These are phyloP conservation scores for Leccinum subgranulosum DNA, from an alignment of 768 basidiomycete species.

Conservation along the genomic window DNA sequence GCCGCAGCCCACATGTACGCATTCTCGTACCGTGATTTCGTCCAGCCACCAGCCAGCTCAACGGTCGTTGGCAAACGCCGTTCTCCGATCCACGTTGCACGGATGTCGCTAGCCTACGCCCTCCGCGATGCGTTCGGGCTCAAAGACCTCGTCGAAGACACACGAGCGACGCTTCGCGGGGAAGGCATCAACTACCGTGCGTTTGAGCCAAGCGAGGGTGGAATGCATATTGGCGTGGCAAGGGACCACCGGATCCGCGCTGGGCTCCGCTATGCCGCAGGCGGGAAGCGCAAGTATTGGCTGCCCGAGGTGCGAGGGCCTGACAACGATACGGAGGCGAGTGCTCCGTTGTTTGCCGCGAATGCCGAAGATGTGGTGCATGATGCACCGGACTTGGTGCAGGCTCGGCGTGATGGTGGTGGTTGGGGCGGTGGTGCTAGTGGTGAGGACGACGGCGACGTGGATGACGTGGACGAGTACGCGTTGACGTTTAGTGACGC, in stretches of 20 bases:
- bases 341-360: constrained; percentile 68
- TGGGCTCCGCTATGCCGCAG: constrained; percentile 85
- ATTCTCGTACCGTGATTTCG: constrained; percentile 85
- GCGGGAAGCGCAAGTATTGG: constrained; percentile 95
- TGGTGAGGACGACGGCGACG: constrained; percentile 30
- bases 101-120: constrained; percentile 87
- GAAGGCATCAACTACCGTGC: constrained; percentile 94
- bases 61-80: constrained; percentile 11
- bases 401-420: constrained; percentile 19
- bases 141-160: constrained; percentile 85
- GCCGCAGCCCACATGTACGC: constrained; percentile 95
- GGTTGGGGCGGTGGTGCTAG: neutral
- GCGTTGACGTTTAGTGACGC: constrained; percentile 25
- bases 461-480: constrained; percentile 34
- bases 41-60: constrained; percentile 44
- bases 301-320: constrained; percentile 58
- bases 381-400: constrained; percentile 51
- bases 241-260: constrained; percentile 86
- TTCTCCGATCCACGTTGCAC: constrained; percentile 61
- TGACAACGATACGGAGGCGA: constrained; percentile 51
- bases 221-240: constrained; percentile 85
- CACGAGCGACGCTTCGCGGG: constrained; percentile 76
- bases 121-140: constrained; percentile 84
- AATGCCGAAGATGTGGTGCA: constrained; percentile 68
- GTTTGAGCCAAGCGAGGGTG: constrained; percentile 94